Percentiles rank a stretch among this genome's conserved stretches.
Conservation (phyloP, 495 filamentous ascomycete species). For the Penicillium salamii region DNA sequence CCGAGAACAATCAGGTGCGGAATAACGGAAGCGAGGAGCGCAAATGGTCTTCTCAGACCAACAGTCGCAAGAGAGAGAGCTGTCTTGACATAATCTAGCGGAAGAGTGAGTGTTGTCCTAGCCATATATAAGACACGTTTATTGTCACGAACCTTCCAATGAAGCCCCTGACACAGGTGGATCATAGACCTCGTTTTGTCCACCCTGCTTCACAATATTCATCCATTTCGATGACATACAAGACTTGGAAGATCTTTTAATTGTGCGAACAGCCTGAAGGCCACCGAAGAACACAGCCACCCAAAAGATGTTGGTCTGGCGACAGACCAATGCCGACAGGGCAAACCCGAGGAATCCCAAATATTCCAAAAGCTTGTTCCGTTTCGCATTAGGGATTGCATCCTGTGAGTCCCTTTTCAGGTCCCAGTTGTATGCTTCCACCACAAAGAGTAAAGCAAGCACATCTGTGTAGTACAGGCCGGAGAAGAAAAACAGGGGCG, state of each 20-base stretch:
- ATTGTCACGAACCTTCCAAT: constrained; percentile 48
- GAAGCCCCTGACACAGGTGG: constrained; percentile 52
- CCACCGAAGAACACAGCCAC: constrained; percentile 82
- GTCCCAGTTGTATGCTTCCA: constrained; percentile 64
- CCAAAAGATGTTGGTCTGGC: constrained; percentile 98
- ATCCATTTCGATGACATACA: constrained; percentile 21
- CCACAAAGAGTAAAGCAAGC: constrained; percentile 54
- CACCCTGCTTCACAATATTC: constrained; percentile 30
- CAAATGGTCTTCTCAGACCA: constrained; percentile 46
- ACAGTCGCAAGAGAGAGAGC: constrained; percentile 58
- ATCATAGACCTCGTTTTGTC: constrained; percentile 63
- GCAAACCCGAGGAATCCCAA: constrained; percentile 53
- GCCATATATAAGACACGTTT: neutral
- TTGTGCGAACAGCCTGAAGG: constrained; percentile 56
- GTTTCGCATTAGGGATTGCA: neutral
- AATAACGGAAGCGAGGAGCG: constrained; percentile 49
- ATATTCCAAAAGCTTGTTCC: constrained; percentile 12
- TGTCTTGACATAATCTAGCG: constrained; percentile 57
- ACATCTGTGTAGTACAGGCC: constrained; percentile 94
- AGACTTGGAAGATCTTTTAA: constrained; percentile 26
- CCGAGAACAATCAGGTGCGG: constrained; percentile 68
- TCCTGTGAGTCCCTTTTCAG: constrained; percentile 30
- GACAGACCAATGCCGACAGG: constrained; percentile 63
- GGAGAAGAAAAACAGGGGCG: constrained; percentile 92
- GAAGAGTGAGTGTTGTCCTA: constrained; percentile 20